A percentile compares a stretch with the other conserved stretches of the same genome.
These are phyloP conservation scores for Helichrysum umbraculigerum DNA, from an alignment of 129 eudicot species.

Conservation along the genomic window DNA sequence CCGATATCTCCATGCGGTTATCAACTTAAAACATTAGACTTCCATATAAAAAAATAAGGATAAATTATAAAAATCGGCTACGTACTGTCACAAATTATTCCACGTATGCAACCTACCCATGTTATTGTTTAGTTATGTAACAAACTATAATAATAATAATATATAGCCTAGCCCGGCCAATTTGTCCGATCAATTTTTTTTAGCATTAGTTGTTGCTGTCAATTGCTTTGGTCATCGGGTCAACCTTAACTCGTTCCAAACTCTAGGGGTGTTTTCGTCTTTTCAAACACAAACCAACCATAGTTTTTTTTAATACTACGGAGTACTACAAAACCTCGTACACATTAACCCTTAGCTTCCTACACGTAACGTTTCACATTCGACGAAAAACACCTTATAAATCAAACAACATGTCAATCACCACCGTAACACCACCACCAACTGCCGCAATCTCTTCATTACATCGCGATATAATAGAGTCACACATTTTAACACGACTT, in stretches of 20 bases:
- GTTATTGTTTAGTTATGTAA: no score
- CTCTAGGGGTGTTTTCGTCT: slow-evolving; percentile 26
- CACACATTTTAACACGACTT: slow-evolving; percentile 65
- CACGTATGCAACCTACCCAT: no score
- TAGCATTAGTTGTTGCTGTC: slow-evolving; percentile 18
- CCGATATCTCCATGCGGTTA: no score
- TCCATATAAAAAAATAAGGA: no score
- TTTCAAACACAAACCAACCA: slow-evolving; percentile 9
- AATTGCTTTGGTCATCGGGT: slow-evolving; percentile 32
- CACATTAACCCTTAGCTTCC: slow-evolving; percentile 4
- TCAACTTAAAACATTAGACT: no score
- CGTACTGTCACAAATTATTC: no score
- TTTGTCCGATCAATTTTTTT: slow-evolving; percentile 24
- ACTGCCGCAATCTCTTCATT: slow-evolving; percentile 44
- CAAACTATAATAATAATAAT: no score
- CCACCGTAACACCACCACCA: slow-evolving; percentile 38
- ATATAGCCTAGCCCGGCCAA: no score
- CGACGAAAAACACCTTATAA: slow-evolving; percentile 6
- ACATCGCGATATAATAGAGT: slow-evolving; percentile 52
- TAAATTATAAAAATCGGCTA: no score
- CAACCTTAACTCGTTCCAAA: slow-evolving; percentile 29
- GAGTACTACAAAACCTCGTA: slow-evolving; percentile 9
- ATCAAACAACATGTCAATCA: slow-evolving; percentile 17
- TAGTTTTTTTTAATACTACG: not conserved
- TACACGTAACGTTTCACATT: not conserved